Conservation (phyloP, 2,329 filamentous ascomycete species). For the Talaromyces sp. region DNA sequence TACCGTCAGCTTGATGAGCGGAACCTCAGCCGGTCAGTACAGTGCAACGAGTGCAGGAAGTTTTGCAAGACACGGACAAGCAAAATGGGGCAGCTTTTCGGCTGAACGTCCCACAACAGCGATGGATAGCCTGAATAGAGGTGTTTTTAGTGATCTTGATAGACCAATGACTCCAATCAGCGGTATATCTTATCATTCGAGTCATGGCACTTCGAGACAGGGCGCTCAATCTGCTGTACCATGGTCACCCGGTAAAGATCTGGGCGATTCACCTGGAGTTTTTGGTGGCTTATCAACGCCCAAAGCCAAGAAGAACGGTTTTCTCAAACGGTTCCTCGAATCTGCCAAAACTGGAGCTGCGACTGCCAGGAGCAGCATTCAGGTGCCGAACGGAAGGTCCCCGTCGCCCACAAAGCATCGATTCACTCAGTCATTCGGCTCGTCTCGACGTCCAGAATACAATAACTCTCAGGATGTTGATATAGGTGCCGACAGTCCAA, state of each 20-base stretch:
- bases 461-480: conserved; percentile 69
- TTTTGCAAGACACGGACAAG: conserved; percentile 67
- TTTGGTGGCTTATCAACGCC: conserved; percentile 75
- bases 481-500: conserved; percentile 47
- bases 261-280: conserved; percentile 63
- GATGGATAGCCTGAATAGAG: conserved; percentile 37
- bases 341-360: conserved; percentile 92
- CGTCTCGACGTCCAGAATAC: conserved; percentile 36
- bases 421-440: conserved; percentile 46
- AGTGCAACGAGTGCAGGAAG: conserved; percentile 95
- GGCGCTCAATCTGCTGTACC: conserved; percentile 63
- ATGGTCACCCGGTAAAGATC: conserved; percentile 50
- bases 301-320: conserved; percentile 77
- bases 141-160: conserved; percentile 38
- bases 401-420: conserved; percentile 49
- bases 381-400: conserved; percentile 52
- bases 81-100: conserved; percentile 38
- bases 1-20: conserved; percentile 87
- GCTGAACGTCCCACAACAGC: conserved; percentile 46
- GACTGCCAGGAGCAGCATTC: conserved; percentile 80
- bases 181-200: conserved; percentile 86
- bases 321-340: conserved; percentile 94
- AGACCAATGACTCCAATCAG: conserved; percentile 60
- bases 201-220: conserved; percentile 63
- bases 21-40: conserved; percentile 81